Base-by-base conservation (phyloP, 75 land plant genomes). In the Chamaecyparis obtusa region DNA sequence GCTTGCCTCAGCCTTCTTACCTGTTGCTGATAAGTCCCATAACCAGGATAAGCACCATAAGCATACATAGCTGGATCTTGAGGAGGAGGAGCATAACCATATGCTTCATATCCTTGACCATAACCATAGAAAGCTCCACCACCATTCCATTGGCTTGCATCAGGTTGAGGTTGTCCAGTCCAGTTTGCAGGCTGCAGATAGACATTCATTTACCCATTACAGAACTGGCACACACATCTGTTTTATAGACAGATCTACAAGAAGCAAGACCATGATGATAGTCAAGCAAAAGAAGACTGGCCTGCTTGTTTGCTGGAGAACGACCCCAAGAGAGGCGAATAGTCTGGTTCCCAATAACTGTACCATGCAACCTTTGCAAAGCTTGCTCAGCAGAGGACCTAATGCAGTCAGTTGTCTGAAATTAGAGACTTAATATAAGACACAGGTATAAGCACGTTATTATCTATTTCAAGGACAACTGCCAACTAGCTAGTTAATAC, bases 281-380 rank as follows among this genome's bases (percentile, higher is more conserved):
- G 3, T 19, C 35, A 24, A 35, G 35, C 30, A 55, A 24, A n/a
- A 21, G 5, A 51, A 57, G 37, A 79, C 33, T 74, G 46, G 91
- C 96, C 96, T 95, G 97, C 83, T 96, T 96, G 88, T 91, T 95
- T 78, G 95, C 89, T 39, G 97, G 97, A 87, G 94, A 94, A 81
- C 97, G 93, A 8, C 97, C 99, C 99, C 99, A 97, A 24, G 99
- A 97, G 69, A 97, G 94, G 11, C 99, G 88, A 80, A 97, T 89
- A 54, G 89, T 89, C 77, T 94, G 95, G 80, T 93, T 93, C 32
- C 99, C 99, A 30, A 97, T 86, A 56, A 88, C 87, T 32, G 95
- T 92, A 11, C 97, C 97, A 88, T 97, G 95, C 77, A 97, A 77
- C 67, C 86, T 84, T 57, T 88, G 86, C 89, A 97, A 56, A 33